These are phyloP conservation scores for Paspalum notatum DNA, from an alignment of 176 grass and related monocot genomes.

Conservation along the genomic window DNA sequence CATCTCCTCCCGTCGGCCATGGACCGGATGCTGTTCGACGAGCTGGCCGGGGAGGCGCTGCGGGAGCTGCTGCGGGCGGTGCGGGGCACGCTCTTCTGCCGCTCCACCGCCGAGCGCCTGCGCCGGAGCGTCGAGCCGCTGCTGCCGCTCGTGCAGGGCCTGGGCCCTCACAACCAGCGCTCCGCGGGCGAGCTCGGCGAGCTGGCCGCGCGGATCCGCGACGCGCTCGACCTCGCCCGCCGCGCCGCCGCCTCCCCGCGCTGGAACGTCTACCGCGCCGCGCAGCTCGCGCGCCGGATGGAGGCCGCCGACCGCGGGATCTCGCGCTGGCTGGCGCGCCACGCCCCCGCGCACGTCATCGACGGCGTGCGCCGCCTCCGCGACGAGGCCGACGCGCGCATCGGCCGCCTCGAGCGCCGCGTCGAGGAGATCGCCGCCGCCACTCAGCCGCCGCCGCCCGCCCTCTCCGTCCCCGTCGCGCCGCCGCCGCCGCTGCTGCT, in stretches of 20 bases:
- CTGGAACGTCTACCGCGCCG: constrained; percentile 95
- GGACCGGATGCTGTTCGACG: constrained; percentile 44
- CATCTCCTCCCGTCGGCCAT: not conserved
- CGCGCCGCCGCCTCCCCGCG: constrained; percentile 62
- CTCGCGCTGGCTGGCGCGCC: constrained; percentile 70
- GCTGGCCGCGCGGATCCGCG: constrained; percentile 62
- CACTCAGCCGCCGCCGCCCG: constrained; percentile 9
- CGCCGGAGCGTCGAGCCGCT: constrained; percentile 81
- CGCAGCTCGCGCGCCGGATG: constrained; percentile 83
- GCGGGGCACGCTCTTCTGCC: constrained; percentile 64
- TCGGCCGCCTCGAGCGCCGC: constrained; percentile 75
- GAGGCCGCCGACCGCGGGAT: constrained; percentile 81
- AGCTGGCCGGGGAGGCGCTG: constrained; percentile 67
- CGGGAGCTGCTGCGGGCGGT: constrained; percentile 67
- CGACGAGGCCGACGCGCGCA: constrained; percentile 65
- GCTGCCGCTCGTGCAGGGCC: constrained; percentile 73
- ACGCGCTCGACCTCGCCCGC: constrained; percentile 83
- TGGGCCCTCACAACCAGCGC: not conserved
- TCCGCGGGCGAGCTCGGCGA: constrained; percentile 60
- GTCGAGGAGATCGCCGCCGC: constrained; percentile 63
- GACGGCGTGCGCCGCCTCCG: constrained; percentile 68
- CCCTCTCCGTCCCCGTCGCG: constrained; percentile 46
- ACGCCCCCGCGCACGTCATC: constrained; percentile 75
- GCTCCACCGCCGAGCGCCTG: constrained; percentile 78
- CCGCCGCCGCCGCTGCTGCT: constrained; percentile 36